Conservation (phyloP, 1,139 yeast genomes). For the Hyphopichia fennica region DNA sequence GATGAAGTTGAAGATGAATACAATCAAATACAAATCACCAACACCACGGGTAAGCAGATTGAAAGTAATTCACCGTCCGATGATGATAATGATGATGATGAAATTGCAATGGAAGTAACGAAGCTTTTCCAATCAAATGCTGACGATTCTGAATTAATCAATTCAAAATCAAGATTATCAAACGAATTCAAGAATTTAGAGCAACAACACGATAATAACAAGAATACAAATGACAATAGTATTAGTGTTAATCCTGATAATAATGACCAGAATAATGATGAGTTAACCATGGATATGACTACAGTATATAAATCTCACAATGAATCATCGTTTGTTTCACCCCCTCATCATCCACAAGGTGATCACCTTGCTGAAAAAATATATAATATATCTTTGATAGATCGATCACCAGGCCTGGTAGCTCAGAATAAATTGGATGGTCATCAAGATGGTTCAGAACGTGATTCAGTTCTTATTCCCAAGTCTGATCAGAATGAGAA, state of each 20-base stretch:
- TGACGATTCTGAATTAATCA: background rate
- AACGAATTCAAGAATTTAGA: background rate
- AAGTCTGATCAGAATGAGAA: too few relatives aligned
- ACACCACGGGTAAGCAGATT: slow-evolving; percentile 1
- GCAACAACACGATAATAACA: background rate
- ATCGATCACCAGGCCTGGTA: background rate
- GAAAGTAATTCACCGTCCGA: background rate
- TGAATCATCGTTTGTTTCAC: background rate
- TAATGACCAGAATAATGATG: slow-evolving; percentile 1
- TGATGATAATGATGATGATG: slow-evolving; percentile 5
- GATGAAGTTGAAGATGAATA: slow-evolving; percentile 3
- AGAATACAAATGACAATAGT: background rate
- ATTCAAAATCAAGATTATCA: background rate
- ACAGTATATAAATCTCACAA: slow-evolving; percentile 1
- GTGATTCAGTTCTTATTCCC: too few relatives aligned
- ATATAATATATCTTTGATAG: background rate
- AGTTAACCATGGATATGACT: slow-evolving; percentile 14
- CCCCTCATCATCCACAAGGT: background rate
- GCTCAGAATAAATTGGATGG: too few relatives aligned
- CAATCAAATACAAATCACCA: slow-evolving; percentile 6
- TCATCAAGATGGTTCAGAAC: too few relatives aligned
- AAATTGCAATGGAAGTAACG: slow-evolving; percentile 14
- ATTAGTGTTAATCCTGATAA: background rate
- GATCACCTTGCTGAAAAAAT: background rate
- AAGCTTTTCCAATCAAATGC: slow-evolving; percentile 4